Base-by-base conservation (phyloP, 2,329 filamentous ascomycete genomes). In the Cadophora luteo-olivacea region DNA sequence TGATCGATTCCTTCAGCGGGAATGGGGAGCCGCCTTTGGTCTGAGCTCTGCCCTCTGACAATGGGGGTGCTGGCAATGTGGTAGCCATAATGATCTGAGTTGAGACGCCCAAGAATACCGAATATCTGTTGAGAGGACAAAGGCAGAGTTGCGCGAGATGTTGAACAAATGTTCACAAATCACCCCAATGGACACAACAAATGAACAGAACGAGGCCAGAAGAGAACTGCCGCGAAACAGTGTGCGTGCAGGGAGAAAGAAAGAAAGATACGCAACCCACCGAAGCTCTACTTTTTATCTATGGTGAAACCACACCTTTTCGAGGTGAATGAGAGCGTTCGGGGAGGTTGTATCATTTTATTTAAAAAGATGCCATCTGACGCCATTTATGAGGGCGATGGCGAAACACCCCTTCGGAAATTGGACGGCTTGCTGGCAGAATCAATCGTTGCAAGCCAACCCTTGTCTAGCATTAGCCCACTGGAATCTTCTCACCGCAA, bases 261-360 rank as follows among this genome's bases (percentile, higher is more conserved):
- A 33, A 33, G 41, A 22, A 33, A 49, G 41, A 51, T 12, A 51
- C 4, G 48, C 9, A 54, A 64, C 61, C 32, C 51, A 66, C 61
- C 65, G 62, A 49, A 49, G 48, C 55, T 41, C 55, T 57, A 49
- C n/a, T 55, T 41, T 67, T 51, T 55, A 61, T 25, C 51, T 67
- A 24, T 54, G 32, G 38, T 52, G 52, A 68, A 49, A 48, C 58
- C 22, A 45, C 36, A 61, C 51, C 54, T 58, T 33, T 24, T 52
- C 8, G 29, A 32, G 29, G 60, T 64, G 36, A 64, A 66, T 66
- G 19, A 41, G 33, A 57, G 55, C 48, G 22, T 66, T 36, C 48
- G 58, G 58, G 63, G 65, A 63, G 33, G 36, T 71, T 65, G 62
- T 71, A 60, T 70, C 69, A 73, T 72, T 70, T 70, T 72, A 67